Base-by-base conservation (phyloP, 2,329 filamentous ascomycete genomes). In the Akanthomyces muscarius region DNA sequence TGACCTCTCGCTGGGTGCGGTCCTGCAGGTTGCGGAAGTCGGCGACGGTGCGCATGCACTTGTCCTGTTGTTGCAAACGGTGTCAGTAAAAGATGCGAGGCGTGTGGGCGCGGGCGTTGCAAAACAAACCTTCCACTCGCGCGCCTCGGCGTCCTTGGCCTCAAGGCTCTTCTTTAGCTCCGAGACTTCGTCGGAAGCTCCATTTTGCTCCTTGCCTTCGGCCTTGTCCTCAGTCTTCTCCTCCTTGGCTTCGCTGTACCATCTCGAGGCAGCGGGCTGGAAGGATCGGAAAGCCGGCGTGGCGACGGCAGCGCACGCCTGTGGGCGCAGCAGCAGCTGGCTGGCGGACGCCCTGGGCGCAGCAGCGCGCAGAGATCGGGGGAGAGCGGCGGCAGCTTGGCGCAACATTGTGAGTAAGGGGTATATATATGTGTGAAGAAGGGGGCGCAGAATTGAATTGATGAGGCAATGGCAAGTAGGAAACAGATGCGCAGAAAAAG, bases 21-120 rank as follows among this genome's bases (percentile, higher is more conserved):
- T 97, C 92, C 81, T 98, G 94, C 58, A 99, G 90, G 80, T 98
- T 99, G 75, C 92, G 92, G 86, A 96, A 98, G 72, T 99, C 95
- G 78, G 95, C 95, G 67, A 98, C 88, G 62, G 90, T 90, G 75
- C 95, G 94, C 67, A 97, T 86, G 78, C 92, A 96, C 81, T 92
- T 95, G 80, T 98, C 95, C 95, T 98, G 64, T 54, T 47, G 25
- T 21, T 21, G 18, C 38, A 53, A 30, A 2, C 52, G 28, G 30
- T 11, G 33, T 38, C 47, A 53, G 53, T 55, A 51, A n/a, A 30
- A 30, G 28, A 30, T 8, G n/a, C 38, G 33, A 23, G 4, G 3
- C 14, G 38, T 16, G 3, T 13, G 18, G 53, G 8, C 44, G 48
- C 42, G 41, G 23, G 52, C 42, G 55, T 47, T 36, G 60, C 14